Base-by-base conservation (phyloP, 306 rosid species). In the Sesbania bispinosa region DNA sequence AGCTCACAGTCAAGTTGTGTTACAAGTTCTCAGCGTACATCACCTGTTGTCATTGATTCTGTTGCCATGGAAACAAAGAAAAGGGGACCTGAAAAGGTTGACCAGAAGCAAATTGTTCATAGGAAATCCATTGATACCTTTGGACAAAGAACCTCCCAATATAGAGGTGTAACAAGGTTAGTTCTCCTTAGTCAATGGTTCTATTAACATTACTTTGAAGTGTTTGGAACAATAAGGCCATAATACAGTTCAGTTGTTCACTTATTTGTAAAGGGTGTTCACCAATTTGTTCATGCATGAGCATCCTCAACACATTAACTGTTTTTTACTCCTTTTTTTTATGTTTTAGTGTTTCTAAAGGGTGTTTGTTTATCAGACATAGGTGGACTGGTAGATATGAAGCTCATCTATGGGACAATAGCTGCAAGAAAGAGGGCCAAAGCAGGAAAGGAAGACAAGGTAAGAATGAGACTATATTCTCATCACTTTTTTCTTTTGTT, bases 381-480 rank as follows among this genome's bases (percentile, higher is more conserved):
- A 80, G 96, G 76, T 92, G 96, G 97, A 92, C 97, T 23, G 97
- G 97, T 38, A 81, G 97, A 81, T 92, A 89, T 81, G 98, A 92
- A 86, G 96, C 98, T 24, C 98, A 92, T 92, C 80, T 92, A 24
- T 92, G 98, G 98, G 98, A 92, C 78, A 92, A 88, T 60, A 89
- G 95, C 83, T 84, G 90, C 83, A 92, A 89, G 84, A 89, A 88
- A 89, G 98, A 92, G 73, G 98, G 98, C 19, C 98, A 92, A 69
- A 92, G 90, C 73, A 88, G 98, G 80, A 92, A 92, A 82, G 98
- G 98, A 86, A 92, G 92, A 78, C 96, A 92, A 89, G 98, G 98
- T 92, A 77, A 53, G 81, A 19, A 77, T 10, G 70, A 24, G 50
- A 61, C n/a, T 41, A 73, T 54, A 13, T 30, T 29, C 52, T 57